These are phyloP conservation scores for Xylaria sp. DNA, from an alignment of 2,329 filamentous ascomycete species.

Conservation along the genomic window DNA sequence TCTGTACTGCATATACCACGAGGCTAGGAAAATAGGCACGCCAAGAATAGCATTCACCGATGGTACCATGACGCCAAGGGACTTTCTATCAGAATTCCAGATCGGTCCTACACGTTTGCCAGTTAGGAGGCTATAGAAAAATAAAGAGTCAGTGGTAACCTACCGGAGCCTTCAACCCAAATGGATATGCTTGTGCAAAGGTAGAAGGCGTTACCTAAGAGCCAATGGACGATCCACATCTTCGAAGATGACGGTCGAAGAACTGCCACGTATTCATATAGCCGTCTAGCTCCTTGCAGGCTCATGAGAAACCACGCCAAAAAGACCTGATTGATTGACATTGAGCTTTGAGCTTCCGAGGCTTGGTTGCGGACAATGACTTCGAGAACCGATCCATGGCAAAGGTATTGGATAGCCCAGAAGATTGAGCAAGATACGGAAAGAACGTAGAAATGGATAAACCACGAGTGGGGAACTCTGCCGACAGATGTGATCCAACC, in stretches of 20 bases:
- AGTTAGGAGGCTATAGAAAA: constrained; percentile 6
- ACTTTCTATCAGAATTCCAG: constrained; percentile 26
- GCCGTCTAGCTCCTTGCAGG: constrained; percentile 72
- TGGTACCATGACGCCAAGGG: constrained; percentile 35
- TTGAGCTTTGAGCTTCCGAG: constrained; percentile 41
- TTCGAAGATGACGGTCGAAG: constrained; percentile 68
- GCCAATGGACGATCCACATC: constrained; percentile 88
- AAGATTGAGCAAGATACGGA: constrained; percentile 71
- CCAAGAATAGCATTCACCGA: constrained; percentile 57
- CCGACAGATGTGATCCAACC: constrained; percentile 43
- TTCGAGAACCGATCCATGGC: constrained; percentile 56
- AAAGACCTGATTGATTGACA: constrained; percentile 64
- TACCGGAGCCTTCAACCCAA: constrained; percentile 83
- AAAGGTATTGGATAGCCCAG: constrained; percentile 70
- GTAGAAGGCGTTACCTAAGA: constrained; percentile 80
- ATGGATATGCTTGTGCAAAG: constrained; percentile 70
- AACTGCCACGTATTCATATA: constrained; percentile 73
- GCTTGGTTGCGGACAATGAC: constrained; percentile 47
- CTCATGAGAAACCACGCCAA: constrained; percentile 74
- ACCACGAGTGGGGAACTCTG: constrained; percentile 85
- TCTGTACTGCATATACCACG: constrained; percentile 73
- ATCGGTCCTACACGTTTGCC: constrained; percentile 37
- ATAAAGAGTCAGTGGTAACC: constrained; percentile 32
- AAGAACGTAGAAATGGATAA: constrained; percentile 81
- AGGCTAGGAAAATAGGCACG: constrained; percentile 66